Conservation (phyloP, 176 grass and related monocot genomes). For the Hsuehochloa calcarea region DNA sequence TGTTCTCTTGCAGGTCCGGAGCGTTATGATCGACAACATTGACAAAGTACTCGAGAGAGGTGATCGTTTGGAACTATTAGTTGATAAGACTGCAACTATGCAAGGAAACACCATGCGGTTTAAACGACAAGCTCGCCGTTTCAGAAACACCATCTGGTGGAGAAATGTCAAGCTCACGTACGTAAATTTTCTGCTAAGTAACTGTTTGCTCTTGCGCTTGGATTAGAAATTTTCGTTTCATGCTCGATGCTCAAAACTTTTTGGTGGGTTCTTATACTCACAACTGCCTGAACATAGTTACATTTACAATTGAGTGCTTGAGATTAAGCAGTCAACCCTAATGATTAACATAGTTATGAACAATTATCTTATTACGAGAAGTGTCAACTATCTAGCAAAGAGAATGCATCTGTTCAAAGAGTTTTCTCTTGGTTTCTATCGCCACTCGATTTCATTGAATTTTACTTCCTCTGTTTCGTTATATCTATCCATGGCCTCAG, state of each 20-base stretch:
- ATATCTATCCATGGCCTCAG: too few species aligned
- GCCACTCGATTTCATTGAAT: not conserved
- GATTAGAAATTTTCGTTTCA: not conserved
- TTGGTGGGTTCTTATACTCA: not conserved
- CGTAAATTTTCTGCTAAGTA: not conserved
- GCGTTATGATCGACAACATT: conserved; percentile 91
- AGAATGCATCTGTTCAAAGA: not conserved
- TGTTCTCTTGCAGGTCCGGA: conserved; percentile 53
- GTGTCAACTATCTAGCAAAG: not conserved
- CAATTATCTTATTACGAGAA: not conserved
- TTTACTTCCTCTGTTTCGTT: not conserved
- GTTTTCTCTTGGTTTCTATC: not conserved
- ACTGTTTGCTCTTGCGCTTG: not conserved
- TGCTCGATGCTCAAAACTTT: not conserved
- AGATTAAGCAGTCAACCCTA: not conserved
- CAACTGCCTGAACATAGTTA: not conserved
- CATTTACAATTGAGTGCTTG: not conserved
- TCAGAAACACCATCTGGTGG: conserved; percentile 89
- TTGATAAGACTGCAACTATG: conserved; percentile 76
- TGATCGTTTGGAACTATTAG: conserved; percentile 68
- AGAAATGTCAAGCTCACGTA: conserved; percentile 54
- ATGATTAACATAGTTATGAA: not conserved
- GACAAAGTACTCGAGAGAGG: conserved; percentile 89
- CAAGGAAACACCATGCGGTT: conserved; percentile 83
- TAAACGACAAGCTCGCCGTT: conserved; percentile 73